These are phyloP conservation scores for Neofusicoccum parvum DNA, from an alignment of 2,329 filamentous ascomycete species.

Conservation along the genomic window DNA sequence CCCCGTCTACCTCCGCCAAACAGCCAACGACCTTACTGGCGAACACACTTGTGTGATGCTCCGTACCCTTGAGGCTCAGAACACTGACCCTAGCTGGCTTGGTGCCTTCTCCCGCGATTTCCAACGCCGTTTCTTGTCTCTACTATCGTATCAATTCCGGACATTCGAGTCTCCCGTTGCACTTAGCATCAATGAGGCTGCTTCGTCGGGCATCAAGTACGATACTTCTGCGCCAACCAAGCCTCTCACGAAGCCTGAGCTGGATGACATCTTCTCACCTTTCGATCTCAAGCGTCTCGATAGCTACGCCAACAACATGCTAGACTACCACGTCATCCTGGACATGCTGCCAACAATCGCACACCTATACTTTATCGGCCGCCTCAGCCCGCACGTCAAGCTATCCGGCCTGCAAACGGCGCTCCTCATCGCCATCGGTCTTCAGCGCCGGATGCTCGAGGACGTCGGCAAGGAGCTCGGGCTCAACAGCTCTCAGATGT, in stretches of 20 bases:
- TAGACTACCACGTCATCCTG: constrained; percentile 96
- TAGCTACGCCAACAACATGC: constrained; percentile 93
- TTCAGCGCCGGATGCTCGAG: constrained; percentile 88
- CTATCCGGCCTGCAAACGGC: constrained; percentile 82
- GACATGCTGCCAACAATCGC: constrained; percentile 87
- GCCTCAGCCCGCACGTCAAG: constrained; percentile 66
- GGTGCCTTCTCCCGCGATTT: constrained; percentile 91
- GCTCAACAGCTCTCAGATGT: constrained; percentile 73
- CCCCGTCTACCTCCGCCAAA: constrained; percentile 93
- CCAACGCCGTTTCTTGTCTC: constrained; percentile 85
- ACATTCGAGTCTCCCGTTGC: constrained; percentile 76
- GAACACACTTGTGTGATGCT: constrained; percentile 99
- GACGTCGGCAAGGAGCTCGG: constrained; percentile 76
- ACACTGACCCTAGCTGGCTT: constrained; percentile 70
- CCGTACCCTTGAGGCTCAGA: constrained; percentile 64
- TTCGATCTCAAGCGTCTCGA: constrained; percentile 95
- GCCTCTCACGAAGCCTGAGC: constrained; percentile 70
- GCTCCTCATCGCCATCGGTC: constrained; percentile 78
- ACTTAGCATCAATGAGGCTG: constrained; percentile 85
- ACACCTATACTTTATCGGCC: constrained; percentile 80
- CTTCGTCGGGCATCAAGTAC: constrained; percentile 69
- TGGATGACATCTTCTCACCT: constrained; percentile 79
- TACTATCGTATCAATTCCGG: constrained; percentile 92
- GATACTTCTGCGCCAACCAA: constrained; percentile 58
- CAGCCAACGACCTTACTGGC: constrained; percentile 91